These are phyloP conservation scores for Podospora pseudocomata DNA, from an alignment of 495 filamentous ascomycete species.

Conservation along the genomic window DNA sequence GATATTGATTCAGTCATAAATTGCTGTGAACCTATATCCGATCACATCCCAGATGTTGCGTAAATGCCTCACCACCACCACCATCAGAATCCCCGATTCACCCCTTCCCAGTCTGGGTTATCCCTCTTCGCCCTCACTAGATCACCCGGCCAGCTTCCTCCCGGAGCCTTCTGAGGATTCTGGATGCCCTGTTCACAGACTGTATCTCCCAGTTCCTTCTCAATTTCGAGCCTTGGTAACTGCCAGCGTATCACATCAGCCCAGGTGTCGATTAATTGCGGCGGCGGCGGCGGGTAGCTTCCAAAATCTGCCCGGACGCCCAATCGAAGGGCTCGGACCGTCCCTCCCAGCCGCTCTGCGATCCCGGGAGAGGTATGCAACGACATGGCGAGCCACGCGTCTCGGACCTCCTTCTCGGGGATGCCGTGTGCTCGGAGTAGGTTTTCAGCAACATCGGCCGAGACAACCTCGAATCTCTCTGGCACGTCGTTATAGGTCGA, in stretches of 20 bases:
- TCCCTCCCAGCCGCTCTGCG: slow-evolving; percentile 41
- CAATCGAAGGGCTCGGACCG: slow-evolving; percentile 35
- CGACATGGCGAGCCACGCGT: slow-evolving; percentile 46
- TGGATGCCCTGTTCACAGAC: slow-evolving; percentile 41
- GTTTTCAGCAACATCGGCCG: slow-evolving; percentile 40
- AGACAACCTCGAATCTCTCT: slow-evolving; percentile 48
- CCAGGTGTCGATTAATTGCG: slow-evolving; percentile 9
- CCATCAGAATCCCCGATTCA: slow-evolving; percentile 41
- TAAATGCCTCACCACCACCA: background rate
- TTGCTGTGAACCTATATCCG: background rate
- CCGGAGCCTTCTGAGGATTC: slow-evolving; percentile 41
- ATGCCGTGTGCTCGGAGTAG: slow-evolving; percentile 30
- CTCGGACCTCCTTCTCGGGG: slow-evolving; percentile 31
- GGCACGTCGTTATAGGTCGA: slow-evolving; percentile 32
- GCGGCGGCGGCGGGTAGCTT: slow-evolving; percentile 17
- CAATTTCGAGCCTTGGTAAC: slow-evolving; percentile 38
- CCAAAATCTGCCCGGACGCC: slow-evolving; percentile 44
- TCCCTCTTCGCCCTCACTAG: slow-evolving; percentile 32
- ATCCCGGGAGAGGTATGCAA: slow-evolving; percentile 45
- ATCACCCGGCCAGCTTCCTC: slow-evolving; percentile 33
- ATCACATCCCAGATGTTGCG: background rate
- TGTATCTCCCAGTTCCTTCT: slow-evolving; percentile 47
- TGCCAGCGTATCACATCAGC: slow-evolving; percentile 26
- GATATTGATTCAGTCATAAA: background rate
- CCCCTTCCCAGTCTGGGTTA: slow-evolving; percentile 33